Evolutionary conservation across 2,329 filamentous ascomycete genomes (phyloP).

Genomic region (Madurella mycetomatis): DNA sequence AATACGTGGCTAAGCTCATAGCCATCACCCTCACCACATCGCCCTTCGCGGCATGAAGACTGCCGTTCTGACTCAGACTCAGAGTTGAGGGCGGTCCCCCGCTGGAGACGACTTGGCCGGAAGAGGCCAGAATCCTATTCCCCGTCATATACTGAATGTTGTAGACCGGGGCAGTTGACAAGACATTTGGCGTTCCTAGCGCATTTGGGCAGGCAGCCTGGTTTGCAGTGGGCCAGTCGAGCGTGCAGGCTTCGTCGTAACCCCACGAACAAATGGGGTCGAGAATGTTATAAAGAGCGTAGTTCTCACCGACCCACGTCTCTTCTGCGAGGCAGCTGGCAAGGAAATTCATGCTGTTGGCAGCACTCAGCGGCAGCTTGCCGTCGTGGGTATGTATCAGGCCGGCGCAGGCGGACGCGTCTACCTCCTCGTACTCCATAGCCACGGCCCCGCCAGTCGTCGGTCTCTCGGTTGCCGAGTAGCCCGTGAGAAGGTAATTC

Average conservation of each 20-base stretch:
- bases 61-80: slow-evolving; percentile 6
- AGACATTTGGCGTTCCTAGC: slow-evolving; percentile 34
- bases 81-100: background rate
- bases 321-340: slow-evolving; percentile 42
- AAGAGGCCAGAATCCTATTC: slow-evolving; percentile 33
- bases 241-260: slow-evolving; percentile 46
- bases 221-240: slow-evolving; percentile 46
- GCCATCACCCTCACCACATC: slow-evolving; percentile 2
- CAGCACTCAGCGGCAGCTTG: slow-evolving; percentile 51
- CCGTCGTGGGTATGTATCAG: slow-evolving; percentile 45
- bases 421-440: slow-evolving; percentile 48
- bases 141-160: slow-evolving; percentile 52
- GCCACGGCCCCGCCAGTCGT: slow-evolving; percentile 45
- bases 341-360: slow-evolving; percentile 55
- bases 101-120: slow-evolving; percentile 14
- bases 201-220: slow-evolving; percentile 47
- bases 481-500: slow-evolving; percentile 53
- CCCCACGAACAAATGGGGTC: slow-evolving; percentile 48
- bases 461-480: slow-evolving; percentile 43
- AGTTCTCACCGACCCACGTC: slow-evolving; percentile 51
- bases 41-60: background rate
- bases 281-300: slow-evolving; percentile 50
- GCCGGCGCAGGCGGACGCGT: slow-evolving; percentile 44
- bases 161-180: slow-evolving; percentile 41
- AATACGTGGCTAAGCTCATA: slow-evolving; percentile 13